Evolutionary conservation across 495 filamentous ascomycete genomes (phyloP), one percentile per base, ranked within the genome.

Genomic region (Lepraria neglecta): DNA sequence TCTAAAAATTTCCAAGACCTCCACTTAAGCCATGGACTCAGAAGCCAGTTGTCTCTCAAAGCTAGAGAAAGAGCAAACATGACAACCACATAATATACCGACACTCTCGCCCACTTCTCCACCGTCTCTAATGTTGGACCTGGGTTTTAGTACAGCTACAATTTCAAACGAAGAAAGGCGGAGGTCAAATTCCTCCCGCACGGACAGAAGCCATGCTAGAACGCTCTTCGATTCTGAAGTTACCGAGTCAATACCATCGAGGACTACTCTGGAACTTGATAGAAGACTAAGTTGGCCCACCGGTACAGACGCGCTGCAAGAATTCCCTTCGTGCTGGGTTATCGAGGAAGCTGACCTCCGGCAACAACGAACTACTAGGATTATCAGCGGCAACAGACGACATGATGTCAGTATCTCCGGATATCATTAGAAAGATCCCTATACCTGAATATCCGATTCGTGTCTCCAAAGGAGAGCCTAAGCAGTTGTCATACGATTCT

Each of bases 361-460:
- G 33, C 31, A 24, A 7, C n/a, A n/a, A n/a, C n/a, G n/a, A n/a
- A n/a, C n/a, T n/a, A n/a, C n/a, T n/a, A n/a, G n/a, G n/a, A n/a
- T n/a, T n/a, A n/a, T n/a, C n/a, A n/a, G n/a, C n/a, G n/a, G 19
- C 11, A 56, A 56, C 31, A 7, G 14, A 10, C 9, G 53, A 4
- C 12, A 27, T 31, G 15, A 56, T 27, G 28, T 10, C 46, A 38
- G 44, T 27, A 35, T 3, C 43, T 50, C 12, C 44, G 17, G 27
- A n/a, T 21, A 11, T 59, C 3, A 59, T 47, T 33, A 38, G 33
- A 28, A 50, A 4, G 7, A 43, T 51, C 7, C 57, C 43, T 2
- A 50, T 31, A 12, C 27, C 44, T n/a, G 24, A 14, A n/a, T 59
- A 45, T 40, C 57, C 57, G 17, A 59, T 59, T 30, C 57, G 27